These are phyloP conservation scores for Aspergillus sp. DNA, from an alignment of 2,329 filamentous ascomycete species.

Conservation along the genomic window DNA sequence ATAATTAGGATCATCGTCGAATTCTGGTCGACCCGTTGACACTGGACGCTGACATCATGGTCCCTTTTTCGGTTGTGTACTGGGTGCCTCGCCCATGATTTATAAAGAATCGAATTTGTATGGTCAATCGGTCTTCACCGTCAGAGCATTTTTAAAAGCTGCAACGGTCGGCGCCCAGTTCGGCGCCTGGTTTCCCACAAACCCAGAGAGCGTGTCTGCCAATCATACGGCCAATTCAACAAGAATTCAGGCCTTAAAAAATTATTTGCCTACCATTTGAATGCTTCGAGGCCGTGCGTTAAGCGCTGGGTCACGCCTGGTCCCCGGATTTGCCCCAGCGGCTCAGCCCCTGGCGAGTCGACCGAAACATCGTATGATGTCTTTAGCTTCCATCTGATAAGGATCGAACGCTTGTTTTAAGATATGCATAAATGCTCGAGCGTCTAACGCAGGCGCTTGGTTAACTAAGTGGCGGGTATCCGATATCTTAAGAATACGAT, in stretches of 20 bases:
- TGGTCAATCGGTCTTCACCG: background rate
- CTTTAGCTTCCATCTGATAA: constrained; percentile 5
- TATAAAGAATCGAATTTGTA: background rate
- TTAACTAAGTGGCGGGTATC: background rate
- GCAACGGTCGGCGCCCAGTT: background rate
- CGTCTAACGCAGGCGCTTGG: background rate
- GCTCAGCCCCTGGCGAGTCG: background rate
- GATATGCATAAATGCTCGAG: constrained; percentile 4
- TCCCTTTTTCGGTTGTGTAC: too few relatives aligned
- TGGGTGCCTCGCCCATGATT: background rate
- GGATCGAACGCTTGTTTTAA: constrained; percentile 3
- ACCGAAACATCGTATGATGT: background rate
- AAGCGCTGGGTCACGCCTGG: too few relatives aligned
- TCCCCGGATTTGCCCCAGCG: background rate
- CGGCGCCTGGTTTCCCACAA: background rate
- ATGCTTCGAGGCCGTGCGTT: background rate
- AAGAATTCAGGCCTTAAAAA: background rate
- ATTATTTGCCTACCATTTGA: background rate
- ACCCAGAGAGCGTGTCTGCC: too few relatives aligned
- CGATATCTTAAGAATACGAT: too few relatives aligned
- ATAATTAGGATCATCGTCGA: background rate
- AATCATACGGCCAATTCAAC: background rate
- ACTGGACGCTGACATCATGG: too few relatives aligned
- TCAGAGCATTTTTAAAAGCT: background rate
- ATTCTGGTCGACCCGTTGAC: background rate